A percentile compares a stretch with the other conserved stretches of the same genome.
These are phyloP conservation scores for Skeletonema menzelii DNA, from an alignment of 108 stramenopile genomes.

Conservation along the genomic window DNA sequence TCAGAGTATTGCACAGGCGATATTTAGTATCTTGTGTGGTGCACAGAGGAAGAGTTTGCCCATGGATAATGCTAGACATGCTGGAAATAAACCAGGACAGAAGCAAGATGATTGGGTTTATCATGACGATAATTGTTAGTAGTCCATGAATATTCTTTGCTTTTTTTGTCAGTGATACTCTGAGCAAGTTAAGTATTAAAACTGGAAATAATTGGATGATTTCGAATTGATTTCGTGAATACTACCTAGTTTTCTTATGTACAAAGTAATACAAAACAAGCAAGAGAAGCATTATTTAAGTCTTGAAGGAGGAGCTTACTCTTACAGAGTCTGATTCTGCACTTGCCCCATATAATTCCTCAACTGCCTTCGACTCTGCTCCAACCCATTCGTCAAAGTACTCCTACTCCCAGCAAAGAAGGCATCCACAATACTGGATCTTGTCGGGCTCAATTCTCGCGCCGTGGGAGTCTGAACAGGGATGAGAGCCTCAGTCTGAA, in stretches of 20 bases:
- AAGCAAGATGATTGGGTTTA: slow-evolving; percentile 94
- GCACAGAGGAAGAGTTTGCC: slow-evolving; percentile 91
- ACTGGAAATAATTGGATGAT: background rate
- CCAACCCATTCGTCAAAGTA: slow-evolving; percentile 16
- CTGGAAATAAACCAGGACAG: slow-evolving; percentile 86
- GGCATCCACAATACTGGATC: background rate
- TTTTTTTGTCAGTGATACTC: background rate
- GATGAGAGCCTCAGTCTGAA: slow-evolving; percentile 1
- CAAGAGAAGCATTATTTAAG: background rate
- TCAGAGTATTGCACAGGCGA: slow-evolving; percentile 86
- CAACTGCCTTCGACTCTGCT: slow-evolving; percentile 18
- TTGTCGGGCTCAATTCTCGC: background rate
- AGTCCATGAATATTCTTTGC: background rate
- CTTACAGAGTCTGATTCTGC: slow-evolving; percentile 1
- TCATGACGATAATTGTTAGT: slow-evolving; percentile 91
- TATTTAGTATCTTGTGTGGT: slow-evolving; percentile 90
- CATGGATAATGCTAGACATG: slow-evolving; percentile 92
- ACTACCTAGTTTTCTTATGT: background rate
- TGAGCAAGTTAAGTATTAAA: no score
- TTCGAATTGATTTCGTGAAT: background rate
- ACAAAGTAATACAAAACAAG: background rate
- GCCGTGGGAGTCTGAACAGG: background rate
- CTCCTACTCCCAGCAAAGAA: slow-evolving; percentile 12
- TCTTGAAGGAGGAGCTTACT: background rate
- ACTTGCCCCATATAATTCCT: slow-evolving; percentile 1